Conservation (phyloP, 2,329 filamentous ascomycete genomes). For the Monilinia aucupariae region DNA sequence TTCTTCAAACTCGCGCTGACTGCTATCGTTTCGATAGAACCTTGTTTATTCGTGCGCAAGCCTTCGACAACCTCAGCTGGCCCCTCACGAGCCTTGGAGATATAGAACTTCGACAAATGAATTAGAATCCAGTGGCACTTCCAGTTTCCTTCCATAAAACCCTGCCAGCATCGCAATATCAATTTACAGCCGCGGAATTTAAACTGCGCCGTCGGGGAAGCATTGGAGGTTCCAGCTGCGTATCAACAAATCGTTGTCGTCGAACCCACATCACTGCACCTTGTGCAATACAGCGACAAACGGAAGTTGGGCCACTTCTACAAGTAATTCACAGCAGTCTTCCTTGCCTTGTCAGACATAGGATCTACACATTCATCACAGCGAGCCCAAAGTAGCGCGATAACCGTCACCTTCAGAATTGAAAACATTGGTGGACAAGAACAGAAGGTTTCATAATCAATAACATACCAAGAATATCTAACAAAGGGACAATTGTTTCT, state of each 20-base stretch:
- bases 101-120: slow-evolving; percentile 4
- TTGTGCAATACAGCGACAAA: slow-evolving; percentile 5
- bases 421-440: slow-evolving; percentile 5
- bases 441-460: background rate
- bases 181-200: background rate
- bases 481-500: background rate
- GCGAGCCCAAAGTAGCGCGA: slow-evolving; percentile 10
- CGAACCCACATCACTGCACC: slow-evolving; percentile 5
- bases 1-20: slow-evolving; percentile 4
- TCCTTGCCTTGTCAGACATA: slow-evolving; percentile 1
- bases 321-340: background rate
- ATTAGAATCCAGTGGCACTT: slow-evolving; percentile 6
- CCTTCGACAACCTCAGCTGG: background rate
- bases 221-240: background rate
- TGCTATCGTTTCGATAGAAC: slow-evolving; percentile 6
- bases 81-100: slow-evolving; percentile 15
- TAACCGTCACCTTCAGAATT: background rate
- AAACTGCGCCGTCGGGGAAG: background rate
- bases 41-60: slow-evolving; percentile 10
- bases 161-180: slow-evolving; percentile 9
- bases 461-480: background rate
- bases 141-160: background rate
- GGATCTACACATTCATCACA: slow-evolving; percentile 4
- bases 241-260: background rate
- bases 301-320: slow-evolving; percentile 1